Evolutionary conservation across 108 stramenopile genomes (phyloP).

Genomic region (Aureococcus anophagefferens): DNA sequence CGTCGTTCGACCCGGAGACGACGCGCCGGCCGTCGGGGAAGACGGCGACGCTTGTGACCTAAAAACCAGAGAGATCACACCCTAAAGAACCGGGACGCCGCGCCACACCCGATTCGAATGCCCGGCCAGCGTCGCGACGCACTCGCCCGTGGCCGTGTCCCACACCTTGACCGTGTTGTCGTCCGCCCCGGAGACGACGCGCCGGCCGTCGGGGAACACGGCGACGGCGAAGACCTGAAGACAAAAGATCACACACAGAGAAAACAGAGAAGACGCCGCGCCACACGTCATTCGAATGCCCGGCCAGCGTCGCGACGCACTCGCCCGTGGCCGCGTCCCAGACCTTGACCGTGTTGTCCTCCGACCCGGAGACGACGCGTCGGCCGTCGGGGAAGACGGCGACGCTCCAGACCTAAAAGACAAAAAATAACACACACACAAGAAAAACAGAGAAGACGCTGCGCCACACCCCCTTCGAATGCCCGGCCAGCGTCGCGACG

Average conservation of each 20-base stretch:
- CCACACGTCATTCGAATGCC: conserved; percentile 77
- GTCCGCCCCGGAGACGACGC: conserved; percentile 74
- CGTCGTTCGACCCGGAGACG: conserved; percentile 39
- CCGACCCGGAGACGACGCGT: background rate
- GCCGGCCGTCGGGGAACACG: conserved; percentile 92
- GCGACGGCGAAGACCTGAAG: conserved; percentile 45
- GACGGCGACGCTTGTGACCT: background rate
- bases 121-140: background rate
- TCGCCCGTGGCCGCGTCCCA: background rate
- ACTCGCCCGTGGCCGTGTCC: conserved; percentile 70
- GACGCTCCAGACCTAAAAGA: too few species aligned
- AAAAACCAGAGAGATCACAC: too few species aligned
- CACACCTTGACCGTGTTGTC: conserved; percentile 87
- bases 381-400: background rate
- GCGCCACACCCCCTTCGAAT: too few species aligned
- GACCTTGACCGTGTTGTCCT: background rate
- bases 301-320: conserved; percentile 73
- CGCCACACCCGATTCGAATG: conserved; percentile 31
- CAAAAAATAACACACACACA: too few species aligned
- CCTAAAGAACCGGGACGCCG: conserved; percentile 19
- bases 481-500: too few species aligned
- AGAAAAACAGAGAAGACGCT: too few species aligned
- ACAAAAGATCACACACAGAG: too few species aligned
- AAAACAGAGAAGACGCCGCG: too few species aligned
- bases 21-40: background rate